Conservation (phyloP, 139 green algal species). For the Astrephomene gubernaculifera region DNA sequence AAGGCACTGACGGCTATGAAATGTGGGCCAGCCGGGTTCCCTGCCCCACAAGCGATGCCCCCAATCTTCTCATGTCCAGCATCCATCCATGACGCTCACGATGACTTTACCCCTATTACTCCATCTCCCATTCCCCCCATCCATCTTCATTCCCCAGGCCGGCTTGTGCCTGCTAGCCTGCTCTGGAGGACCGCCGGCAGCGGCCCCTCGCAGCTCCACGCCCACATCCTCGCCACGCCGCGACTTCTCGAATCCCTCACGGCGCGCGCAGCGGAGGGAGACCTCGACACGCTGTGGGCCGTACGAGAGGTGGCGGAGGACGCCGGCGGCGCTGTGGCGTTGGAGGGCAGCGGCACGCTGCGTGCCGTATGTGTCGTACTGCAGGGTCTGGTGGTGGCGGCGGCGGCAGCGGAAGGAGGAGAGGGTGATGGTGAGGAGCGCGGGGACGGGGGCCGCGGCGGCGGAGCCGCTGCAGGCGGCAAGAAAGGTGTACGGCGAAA, state of each 20-base stretch:
- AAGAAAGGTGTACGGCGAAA: not conserved
- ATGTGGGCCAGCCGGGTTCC: no score
- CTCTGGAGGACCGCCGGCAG: not conserved
- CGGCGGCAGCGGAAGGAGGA: not conserved
- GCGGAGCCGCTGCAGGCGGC: not conserved
- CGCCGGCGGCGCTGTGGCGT: not conserved
- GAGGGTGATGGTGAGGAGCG: not conserved
- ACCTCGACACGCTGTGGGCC: constrained; percentile 11
- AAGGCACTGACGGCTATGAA: no score
- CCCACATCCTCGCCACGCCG: not conserved
- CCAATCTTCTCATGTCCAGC: no score
- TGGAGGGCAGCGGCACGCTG: not conserved
- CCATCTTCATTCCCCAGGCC: no score
- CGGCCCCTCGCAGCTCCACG: not conserved
- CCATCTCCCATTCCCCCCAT: no score
- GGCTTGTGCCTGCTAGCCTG: constrained; percentile 15
- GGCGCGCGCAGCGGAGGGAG: not conserved
- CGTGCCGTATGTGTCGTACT: not conserved
- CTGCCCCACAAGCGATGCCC: no score
- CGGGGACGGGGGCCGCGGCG: not conserved
- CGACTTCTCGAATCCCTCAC: not conserved
- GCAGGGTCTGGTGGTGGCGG: not conserved
- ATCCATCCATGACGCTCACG: no score
- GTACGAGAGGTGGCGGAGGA: constrained; percentile 19
- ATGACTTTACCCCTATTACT: no score